A percentile compares a stretch with the other conserved stretches of the same genome.
These are phyloP conservation scores for Citrus mangshanensis DNA, from an alignment of 345 rosid species.

Conservation along the genomic window DNA sequence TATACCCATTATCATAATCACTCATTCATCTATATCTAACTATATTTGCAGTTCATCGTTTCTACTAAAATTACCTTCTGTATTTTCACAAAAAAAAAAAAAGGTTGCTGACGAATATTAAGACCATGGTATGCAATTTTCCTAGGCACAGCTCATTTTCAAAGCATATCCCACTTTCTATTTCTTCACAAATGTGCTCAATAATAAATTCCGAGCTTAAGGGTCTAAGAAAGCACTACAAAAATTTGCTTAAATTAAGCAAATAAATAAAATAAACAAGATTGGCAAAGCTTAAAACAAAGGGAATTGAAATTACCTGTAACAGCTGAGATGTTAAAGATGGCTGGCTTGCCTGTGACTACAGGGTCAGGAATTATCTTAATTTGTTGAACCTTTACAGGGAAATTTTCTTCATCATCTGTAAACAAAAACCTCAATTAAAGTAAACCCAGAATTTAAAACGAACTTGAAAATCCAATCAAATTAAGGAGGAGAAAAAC, in stretches of 20 bases:
- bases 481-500: not conserved
- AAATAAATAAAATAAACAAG: not conserved
- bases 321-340: conserved; percentile 53
- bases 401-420: conserved; percentile 46
- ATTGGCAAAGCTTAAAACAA: not conserved
- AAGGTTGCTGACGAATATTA: not conserved
- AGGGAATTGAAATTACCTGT: conserved; percentile 32
- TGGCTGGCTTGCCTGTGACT: conserved; percentile 45
- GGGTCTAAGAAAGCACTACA: not conserved
- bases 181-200: not conserved
- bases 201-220: not conserved
- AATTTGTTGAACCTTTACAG: conserved; percentile 45
- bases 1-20: not conserved
- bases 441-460: not conserved
- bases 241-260: not conserved
- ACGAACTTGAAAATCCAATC: not conserved
- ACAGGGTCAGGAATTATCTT: conserved; percentile 60
- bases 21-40: not conserved
- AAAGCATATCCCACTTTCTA: not conserved
- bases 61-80: not conserved
- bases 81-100: not conserved
- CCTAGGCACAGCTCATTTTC: not conserved
- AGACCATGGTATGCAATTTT: not conserved
- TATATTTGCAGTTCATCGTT: not conserved
- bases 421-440: not conserved